Evolutionary conservation across 1,139 yeast species (phyloP).

Genomic region (Yamadazyma sp.): DNA sequence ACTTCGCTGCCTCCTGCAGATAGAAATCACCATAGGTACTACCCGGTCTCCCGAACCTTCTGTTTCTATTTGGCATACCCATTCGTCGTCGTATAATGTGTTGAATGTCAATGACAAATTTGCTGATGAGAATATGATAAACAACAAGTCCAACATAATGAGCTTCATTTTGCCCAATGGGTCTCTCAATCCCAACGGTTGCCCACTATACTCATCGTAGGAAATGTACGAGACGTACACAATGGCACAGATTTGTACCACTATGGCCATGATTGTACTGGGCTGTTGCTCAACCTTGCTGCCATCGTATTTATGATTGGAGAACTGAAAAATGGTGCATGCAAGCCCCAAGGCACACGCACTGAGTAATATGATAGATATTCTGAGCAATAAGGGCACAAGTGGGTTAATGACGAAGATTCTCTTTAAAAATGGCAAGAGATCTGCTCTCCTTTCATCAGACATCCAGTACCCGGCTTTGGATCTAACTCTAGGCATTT

Average conservation of each 20-base stretch:
- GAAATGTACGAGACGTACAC: constrained; percentile 79
- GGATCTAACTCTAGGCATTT: constrained; percentile 42
- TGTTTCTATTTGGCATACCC: constrained; percentile 61
- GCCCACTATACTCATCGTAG: constrained; percentile 87
- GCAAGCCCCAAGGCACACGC: constrained; percentile 69
- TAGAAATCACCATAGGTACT: constrained; percentile 36
- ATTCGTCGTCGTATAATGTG: constrained; percentile 73
- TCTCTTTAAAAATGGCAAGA: constrained; percentile 60
- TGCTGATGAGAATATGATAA: constrained; percentile 92
- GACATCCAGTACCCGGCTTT: constrained; percentile 71
- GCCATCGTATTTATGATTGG: constrained; percentile 39
- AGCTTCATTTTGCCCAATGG: constrained; percentile 81
- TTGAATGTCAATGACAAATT: constrained; percentile 83
- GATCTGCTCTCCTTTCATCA: constrained; percentile 59
- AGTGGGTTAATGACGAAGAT: constrained; percentile 74
- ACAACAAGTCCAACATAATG: constrained; percentile 73
- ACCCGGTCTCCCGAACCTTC: constrained; percentile 21
- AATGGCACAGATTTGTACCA: constrained; percentile 77
- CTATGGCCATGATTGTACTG: constrained; percentile 88
- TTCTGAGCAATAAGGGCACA: constrained; percentile 73
- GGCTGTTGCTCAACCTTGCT: constrained; percentile 69
- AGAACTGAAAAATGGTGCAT: constrained; percentile 55
- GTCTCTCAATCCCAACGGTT: constrained; percentile 85
- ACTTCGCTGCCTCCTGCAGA: constrained; percentile 81
- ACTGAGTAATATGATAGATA: constrained; percentile 63